Base-by-base conservation (phyloP, 768 basidiomycete genomes). In the Rhizopogon vulgaris region DNA sequence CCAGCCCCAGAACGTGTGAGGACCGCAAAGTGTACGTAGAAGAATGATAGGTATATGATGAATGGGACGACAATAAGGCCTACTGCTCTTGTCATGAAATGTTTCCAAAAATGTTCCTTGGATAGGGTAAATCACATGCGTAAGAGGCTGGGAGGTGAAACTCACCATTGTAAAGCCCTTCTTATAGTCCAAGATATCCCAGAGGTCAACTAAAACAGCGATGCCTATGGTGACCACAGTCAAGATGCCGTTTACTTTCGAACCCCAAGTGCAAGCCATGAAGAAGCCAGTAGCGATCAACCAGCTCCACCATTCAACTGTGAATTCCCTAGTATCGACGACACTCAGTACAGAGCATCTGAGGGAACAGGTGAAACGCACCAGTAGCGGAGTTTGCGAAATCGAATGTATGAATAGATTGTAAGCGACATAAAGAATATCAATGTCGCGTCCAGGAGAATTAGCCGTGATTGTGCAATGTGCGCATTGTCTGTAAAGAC, bases 401-500 rank as follows among this genome's bases (percentile, higher is more conserved):
- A 99, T 48, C 90, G 85, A 58, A 98, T 76, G 67, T 98, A 99
- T 4, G 84, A 81, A 65, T 95, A 93, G 57, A 99, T 83, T 0
- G 96, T 94, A 41, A 95, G 78, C 0, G 93, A 72, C 83, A 98
- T 90, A 78, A 97, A 99, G 72, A 99, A 90, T 52, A 99, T 86
- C 39, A 98, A 75, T 2, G 87, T 84, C 6, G 94, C 93, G 60
- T 99, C 96, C 38, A 99, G 80, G 25, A 99, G 81, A 65, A 99
- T 97, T 45, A 99, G 79, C 50, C 96, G 90, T n/a, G 90, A 91
- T 67, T 99, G 95, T 1, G 92, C 82, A 60, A 99, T 74, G 67
- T 99, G 96, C 3, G 89, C 96, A 60, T 95, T 99, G 65, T 99
- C 96, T 97, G 54, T 15, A 40, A 34, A 25, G 22, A 30, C 32